These are phyloP conservation scores for Backusella tuberculispora DNA, from an alignment of 192 early-diverging fungal genomes.

Conservation along the genomic window DNA sequence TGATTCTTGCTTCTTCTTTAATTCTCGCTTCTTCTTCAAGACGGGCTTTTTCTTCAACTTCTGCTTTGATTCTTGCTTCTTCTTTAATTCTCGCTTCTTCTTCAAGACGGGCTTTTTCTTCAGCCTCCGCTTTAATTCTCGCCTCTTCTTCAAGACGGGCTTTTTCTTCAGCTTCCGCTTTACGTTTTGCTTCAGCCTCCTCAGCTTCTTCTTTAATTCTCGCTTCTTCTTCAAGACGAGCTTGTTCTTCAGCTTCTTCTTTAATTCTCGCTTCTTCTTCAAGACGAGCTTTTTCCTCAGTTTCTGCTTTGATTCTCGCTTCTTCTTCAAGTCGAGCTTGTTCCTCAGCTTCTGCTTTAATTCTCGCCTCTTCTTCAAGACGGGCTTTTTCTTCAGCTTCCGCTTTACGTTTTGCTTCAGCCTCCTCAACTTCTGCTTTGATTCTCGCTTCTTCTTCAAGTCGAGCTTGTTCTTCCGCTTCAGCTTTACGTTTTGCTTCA, in stretches of 20 bases:
- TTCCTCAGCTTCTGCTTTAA: background rate
- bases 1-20: background rate
- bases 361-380: background rate
- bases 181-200: background rate
- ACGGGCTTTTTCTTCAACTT: background rate
- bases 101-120: no score
- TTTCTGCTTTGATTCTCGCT: no score
- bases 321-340: background rate
- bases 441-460: no score
- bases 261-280: no score
- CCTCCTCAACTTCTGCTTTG: background rate
- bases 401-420: no score
- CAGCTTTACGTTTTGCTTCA: background rate
- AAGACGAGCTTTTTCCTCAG: background rate
- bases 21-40: background rate
- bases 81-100: no score
- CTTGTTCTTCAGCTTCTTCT: no score
- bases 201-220: background rate
- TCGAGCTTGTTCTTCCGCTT: background rate
- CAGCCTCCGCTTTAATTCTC: no score
- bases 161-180: background rate
- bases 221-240: background rate
- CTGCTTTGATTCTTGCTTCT: no score
- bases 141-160: background rate
- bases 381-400: no score